Conservation (phyloP, 1,284 basidiomycete genomes). For the Singerocomus inundabilis region DNA sequence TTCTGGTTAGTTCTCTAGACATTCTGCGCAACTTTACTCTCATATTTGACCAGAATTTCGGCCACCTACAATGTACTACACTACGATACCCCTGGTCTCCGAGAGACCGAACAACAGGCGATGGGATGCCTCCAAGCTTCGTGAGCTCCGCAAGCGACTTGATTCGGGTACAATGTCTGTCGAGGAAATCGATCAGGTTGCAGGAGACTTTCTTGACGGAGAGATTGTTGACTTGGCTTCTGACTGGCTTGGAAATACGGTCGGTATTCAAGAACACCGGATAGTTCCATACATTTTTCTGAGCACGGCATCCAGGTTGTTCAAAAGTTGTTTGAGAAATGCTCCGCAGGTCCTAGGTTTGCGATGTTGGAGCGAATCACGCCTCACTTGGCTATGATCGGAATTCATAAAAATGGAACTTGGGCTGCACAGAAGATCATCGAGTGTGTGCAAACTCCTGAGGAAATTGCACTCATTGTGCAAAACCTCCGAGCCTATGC, state of each 20-base stretch:
- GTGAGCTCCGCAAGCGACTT: slow-evolving; percentile 89
- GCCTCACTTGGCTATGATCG: slow-evolving; percentile 95
- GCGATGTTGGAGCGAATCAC: slow-evolving; percentile 92
- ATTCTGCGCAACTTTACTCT: slow-evolving; percentile 4
- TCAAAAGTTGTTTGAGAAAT: slow-evolving; percentile 96
- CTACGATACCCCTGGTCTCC: slow-evolving; percentile 83
- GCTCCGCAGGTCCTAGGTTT: slow-evolving; percentile 74
- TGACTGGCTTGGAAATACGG: slow-evolving; percentile 98
- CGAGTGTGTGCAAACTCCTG: slow-evolving; percentile 87
- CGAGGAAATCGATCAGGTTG: slow-evolving; percentile 90
- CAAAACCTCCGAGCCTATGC: slow-evolving; percentile 88
- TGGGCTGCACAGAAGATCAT: slow-evolving; percentile 99
- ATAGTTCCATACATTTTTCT: slow-evolving; percentile 12
- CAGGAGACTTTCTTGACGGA: slow-evolving; percentile 86
- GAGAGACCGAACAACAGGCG: slow-evolving; percentile 82
- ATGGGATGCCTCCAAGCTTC: slow-evolving; percentile 92
- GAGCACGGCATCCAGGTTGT: slow-evolving; percentile 56
- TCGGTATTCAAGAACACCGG: slow-evolving; percentile 39
- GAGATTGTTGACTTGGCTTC: slow-evolving; percentile 94
- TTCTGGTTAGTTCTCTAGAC: slow-evolving; percentile 57
- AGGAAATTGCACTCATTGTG: slow-evolving; percentile 84
- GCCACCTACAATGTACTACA: slow-evolving; percentile 90
- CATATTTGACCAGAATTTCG: slow-evolving; percentile 61
- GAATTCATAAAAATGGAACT: slow-evolving; percentile 99
- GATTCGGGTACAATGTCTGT: slow-evolving; percentile 74